phyloP scores from a whole-genome alignment of 2,329 filamentous ascomycete species.

The Neonectria hederae region DNA sequence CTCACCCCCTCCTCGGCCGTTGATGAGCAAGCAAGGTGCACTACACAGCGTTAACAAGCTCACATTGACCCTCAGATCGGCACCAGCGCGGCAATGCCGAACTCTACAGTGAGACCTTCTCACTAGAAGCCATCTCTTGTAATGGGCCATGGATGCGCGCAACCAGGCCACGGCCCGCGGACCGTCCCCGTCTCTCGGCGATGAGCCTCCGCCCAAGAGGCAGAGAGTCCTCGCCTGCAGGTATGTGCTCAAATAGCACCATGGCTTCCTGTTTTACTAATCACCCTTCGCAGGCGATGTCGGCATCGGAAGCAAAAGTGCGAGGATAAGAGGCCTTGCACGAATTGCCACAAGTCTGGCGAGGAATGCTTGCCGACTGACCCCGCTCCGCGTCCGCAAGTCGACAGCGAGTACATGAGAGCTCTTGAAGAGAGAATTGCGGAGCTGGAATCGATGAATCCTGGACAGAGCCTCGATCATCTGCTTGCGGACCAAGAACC shows the following conservation, averaged over 20 bases:
- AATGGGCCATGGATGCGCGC: conserved; percentile 12
- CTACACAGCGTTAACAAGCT: background rate
- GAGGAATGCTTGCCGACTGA: conserved; percentile 32
- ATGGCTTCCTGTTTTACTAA: background rate
- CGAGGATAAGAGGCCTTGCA: conserved; percentile 36
- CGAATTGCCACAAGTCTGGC: conserved; percentile 38
- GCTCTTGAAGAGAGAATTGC: conserved; percentile 33
- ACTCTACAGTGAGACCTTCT: background rate
- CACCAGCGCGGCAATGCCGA: background rate
- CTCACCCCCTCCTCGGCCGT: background rate
- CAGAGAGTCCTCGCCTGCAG: conserved; percentile 31
- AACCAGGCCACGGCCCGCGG: background rate
- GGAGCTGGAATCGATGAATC: conserved; percentile 27
- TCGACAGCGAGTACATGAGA: conserved; percentile 30
- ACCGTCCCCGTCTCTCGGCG: conserved; percentile 6
- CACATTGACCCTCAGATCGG: background rate
- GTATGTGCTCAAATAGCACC: background rate
- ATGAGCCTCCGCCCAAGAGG: conserved; percentile 29
- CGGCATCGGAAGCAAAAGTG: conserved; percentile 40
- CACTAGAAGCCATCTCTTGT: background rate
- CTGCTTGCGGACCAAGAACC: background rate
- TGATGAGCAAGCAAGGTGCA: background rate
- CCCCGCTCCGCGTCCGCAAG: conserved; percentile 28
- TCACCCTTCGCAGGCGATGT: conserved; percentile 23
- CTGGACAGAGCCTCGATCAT: conserved; percentile 35